Evolutionary conservation across 2,329 filamentous ascomycete species (phyloP).

Genomic region (Stagonosporopsis vannaccii): DNA sequence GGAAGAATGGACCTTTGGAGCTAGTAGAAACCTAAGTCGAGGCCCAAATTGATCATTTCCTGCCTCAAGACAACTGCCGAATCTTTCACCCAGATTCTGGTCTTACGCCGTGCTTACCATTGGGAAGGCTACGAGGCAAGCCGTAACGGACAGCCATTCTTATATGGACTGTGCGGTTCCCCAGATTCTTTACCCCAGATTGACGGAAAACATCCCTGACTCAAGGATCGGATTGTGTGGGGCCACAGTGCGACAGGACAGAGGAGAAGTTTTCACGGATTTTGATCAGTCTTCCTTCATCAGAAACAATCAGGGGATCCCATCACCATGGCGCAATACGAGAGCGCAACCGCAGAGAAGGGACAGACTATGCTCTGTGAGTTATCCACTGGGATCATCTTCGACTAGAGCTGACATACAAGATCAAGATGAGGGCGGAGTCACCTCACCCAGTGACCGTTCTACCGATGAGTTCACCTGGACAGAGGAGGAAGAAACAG

Average conservation of each 20-base stretch:
- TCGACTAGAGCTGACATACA: not conserved
- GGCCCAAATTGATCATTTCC: constrained; percentile 20
- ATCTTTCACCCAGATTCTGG: constrained; percentile 23
- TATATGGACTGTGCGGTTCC: constrained; percentile 42
- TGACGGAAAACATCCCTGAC: constrained; percentile 16
- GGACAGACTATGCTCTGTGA: constrained; percentile 11
- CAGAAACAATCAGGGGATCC: not conserved
- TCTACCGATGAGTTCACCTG: constrained; percentile 52
- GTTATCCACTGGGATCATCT: not conserved
- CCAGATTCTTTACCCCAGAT: constrained; percentile 39
- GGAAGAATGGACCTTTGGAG: constrained; percentile 20
- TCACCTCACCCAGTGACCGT: constrained; percentile 31
- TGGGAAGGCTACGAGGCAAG: constrained; percentile 15
- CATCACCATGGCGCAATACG: constrained; percentile 1
- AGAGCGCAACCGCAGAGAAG: constrained; percentile 4
- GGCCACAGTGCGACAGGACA: constrained; percentile 18
- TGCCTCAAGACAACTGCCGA: constrained; percentile 41
- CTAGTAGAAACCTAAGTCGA: constrained; percentile 18
- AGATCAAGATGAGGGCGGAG: constrained; percentile 12
- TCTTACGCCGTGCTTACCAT: constrained; percentile 19
- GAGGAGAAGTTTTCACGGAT: constrained; percentile 7
- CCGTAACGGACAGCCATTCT: constrained; percentile 27
- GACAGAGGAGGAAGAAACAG: constrained; percentile 60
- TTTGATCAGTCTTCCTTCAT: not conserved
- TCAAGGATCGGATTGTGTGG: constrained; percentile 23